Evolutionary conservation across 306 rosid species (phyloP).

Genomic region (Luffa acutangula): DNA sequence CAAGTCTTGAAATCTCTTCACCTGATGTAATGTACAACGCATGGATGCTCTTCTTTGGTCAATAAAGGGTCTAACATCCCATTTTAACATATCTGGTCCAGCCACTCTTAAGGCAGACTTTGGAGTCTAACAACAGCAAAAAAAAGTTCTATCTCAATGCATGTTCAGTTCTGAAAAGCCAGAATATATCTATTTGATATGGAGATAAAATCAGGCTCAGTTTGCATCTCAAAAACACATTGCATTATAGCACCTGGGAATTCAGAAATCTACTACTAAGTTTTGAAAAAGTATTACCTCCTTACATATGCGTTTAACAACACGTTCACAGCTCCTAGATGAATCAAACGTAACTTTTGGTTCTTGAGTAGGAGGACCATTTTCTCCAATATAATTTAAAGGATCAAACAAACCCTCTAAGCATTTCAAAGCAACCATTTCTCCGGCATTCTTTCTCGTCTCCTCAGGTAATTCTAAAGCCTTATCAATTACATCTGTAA

Average conservation of each 20-base stretch:
- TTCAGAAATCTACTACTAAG: slow-evolving; percentile 5
- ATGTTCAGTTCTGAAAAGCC: not conserved
- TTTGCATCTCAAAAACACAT: slow-evolving; percentile 1
- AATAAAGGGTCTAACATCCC: slow-evolving; percentile 38
- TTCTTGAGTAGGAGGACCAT: slow-evolving; percentile 19
- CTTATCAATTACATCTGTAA: slow-evolving; percentile 35
- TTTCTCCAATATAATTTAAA: not conserved
- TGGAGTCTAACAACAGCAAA: slow-evolving; percentile 23
- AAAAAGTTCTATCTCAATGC: not conserved
- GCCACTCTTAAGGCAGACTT: slow-evolving; percentile 22
- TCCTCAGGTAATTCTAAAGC: slow-evolving; percentile 30
- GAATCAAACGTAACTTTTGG: slow-evolving; percentile 34
- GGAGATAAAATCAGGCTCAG: not conserved
- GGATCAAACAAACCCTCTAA: slow-evolving; percentile 43
- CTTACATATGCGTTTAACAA: slow-evolving; percentile 29
- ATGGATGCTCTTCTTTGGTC: slow-evolving; percentile 36
- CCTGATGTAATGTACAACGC: slow-evolving; percentile 51
- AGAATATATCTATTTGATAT: not conserved
- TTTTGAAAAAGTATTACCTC: slow-evolving; percentile 30
- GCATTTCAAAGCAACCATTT: slow-evolving; percentile 56
- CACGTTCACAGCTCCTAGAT: slow-evolving; percentile 33
- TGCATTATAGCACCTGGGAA: not conserved
- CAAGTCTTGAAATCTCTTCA: slow-evolving; percentile 5
- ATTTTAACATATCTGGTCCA: slow-evolving; percentile 30
- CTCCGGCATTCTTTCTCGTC: slow-evolving; percentile 29